Conservation (phyloP, 176 grass and related monocot species). For the Echinochloa phyllopogon region DNA sequence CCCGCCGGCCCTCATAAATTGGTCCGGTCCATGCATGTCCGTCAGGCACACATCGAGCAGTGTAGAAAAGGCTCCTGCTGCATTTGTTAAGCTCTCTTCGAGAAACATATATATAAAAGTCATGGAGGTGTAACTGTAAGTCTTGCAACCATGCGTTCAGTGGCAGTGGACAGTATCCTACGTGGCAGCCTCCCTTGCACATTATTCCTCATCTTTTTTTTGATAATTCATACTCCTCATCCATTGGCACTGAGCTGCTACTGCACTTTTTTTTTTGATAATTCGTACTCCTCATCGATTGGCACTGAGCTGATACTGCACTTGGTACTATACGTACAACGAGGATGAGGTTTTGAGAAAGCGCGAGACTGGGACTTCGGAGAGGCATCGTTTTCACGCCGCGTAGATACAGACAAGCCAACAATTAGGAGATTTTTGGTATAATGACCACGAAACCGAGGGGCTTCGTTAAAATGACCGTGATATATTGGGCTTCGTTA, state of each 20-base stretch:
- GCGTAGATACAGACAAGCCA: constrained; percentile 6
- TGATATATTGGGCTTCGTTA: no score
- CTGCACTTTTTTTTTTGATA: no score
- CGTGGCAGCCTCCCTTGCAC: neutral
- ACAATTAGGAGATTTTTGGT: no score
- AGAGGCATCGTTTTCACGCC: neutral
- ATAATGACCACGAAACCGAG: no score
- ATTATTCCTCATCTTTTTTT: no score
- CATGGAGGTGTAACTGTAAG: neutral
- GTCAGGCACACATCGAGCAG: neutral
- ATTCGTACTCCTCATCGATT: no score
- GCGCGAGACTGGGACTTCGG: neutral
- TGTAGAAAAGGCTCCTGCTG: no score
- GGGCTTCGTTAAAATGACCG: no score
- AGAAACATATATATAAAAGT: no score
- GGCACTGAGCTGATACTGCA: no score
- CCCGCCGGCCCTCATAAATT: neutral
- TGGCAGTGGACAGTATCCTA: neutral
- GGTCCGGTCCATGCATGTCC: neutral
- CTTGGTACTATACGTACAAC: no score
- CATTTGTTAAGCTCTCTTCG: neutral
- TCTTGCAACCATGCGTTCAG: neutral
- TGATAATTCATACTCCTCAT: neutral
- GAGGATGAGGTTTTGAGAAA: no score
- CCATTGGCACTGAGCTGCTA: neutral